Conservation (phyloP, 2,329 filamentous ascomycete genomes). For the Myriosclerotinia duriaeana region DNA sequence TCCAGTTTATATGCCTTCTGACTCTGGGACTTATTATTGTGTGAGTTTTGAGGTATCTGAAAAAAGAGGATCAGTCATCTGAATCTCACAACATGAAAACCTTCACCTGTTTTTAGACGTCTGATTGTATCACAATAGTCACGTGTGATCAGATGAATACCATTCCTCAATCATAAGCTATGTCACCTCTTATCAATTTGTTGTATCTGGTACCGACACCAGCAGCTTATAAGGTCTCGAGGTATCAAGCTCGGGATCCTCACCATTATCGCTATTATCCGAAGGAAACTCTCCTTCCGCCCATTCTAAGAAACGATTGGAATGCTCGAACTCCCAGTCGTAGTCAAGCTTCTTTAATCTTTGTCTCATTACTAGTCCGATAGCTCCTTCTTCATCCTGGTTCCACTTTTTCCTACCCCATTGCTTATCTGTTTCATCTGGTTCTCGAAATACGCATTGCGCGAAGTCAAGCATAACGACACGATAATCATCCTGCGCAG, state of each 20-base stretch:
- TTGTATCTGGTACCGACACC: no score
- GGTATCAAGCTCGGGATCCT: not conserved
- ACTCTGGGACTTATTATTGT: no score
- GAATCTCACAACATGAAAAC: no score
- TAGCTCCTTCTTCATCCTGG: not conserved
- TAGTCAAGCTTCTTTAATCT: conserved; percentile 9
- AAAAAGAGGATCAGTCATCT: no score
- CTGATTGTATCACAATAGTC: no score
- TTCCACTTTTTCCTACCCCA: conserved; percentile 3
- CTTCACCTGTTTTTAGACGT: no score
- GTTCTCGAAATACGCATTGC: not conserved
- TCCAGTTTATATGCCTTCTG: no score
- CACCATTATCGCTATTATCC: not conserved
- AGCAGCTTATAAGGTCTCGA: no score
- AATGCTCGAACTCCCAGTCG: not conserved
- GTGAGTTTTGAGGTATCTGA: no score
- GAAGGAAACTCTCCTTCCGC: not conserved
- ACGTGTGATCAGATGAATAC: no score
- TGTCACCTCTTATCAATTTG: no score
- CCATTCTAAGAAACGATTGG: not conserved
- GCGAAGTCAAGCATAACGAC: not conserved
- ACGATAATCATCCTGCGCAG: not conserved
- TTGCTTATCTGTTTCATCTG: not conserved
- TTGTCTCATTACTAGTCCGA: not conserved
- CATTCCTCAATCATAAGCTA: no score